Evolutionary conservation across 1,139 yeast genomes (phyloP), one percentile per base, ranked within the genome.

Genomic region (Taphrina populina): DNA sequence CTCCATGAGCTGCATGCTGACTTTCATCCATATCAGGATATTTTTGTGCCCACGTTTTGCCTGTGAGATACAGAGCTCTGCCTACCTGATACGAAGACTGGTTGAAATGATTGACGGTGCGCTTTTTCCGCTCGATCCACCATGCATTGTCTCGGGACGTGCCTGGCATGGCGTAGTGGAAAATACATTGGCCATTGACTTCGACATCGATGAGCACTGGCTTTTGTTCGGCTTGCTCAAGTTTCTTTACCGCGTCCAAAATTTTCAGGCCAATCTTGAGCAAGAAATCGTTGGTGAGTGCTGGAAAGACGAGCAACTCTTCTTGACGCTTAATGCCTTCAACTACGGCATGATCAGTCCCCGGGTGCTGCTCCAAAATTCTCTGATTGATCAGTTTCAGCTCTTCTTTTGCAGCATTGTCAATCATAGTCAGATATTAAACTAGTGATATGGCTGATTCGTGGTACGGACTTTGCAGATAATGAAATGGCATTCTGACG

Each of bases 121-220:
- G 35, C 19, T 43, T 46, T 40, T 61, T 61, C 39, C 63, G 59
- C 37, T 53, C 56, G 17, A 61, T 56, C 61, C 62, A 61, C 34
- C 29, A 37, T 27, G 49, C 58, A 51, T 61, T 61, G 40, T 61
- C 63, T 17, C 43, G 37, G 8, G 59, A 35, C 8, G 59, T 60
- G 15, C 62, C 62, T 11, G 58, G 58, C 43, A 56, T 60, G 21
- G 59, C 60, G 15, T 10, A 17, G 40, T 58, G 59, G 44, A 39
- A 60, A 8, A 60, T 30, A 21, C 58, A 52, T 27, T 52, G 44
- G 24, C 56, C 55, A 53, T 58, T 57, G 40, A 60, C 43, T 20
- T 37, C 40, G 41, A 61, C 37, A 19, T 60, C 53, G 26, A 60
- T 59, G 21, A 60, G 59, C 33, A 61, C 52, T 10, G 62, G 58